Percentiles rank a stretch among this genome's conserved stretches.
Evolutionary conservation across 164 flowering plant species (phyloP).

Genomic region (Liriodendron chinense): DNA sequence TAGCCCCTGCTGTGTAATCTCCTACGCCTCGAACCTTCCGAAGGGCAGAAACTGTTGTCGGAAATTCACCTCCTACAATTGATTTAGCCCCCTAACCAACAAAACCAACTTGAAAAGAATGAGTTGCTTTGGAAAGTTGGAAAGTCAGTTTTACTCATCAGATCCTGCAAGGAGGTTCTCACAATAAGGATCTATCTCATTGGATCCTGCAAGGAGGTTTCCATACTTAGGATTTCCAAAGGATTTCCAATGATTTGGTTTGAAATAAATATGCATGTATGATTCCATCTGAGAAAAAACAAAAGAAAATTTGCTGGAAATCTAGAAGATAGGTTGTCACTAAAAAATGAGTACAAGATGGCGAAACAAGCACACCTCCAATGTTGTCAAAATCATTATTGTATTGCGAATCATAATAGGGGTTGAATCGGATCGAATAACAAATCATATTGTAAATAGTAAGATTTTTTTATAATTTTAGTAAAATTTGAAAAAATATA

Average conservation of each 20-base stretch:
- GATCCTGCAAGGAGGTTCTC: not conserved
- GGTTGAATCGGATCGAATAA: too few species aligned
- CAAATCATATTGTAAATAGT: too few species aligned
- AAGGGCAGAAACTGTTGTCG: slow-evolving; percentile 52
- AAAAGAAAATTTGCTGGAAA: too few species aligned
- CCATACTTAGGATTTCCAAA: not conserved
- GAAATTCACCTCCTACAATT: slow-evolving; percentile 70
- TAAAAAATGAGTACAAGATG: too few species aligned
- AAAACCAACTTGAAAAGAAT: not conserved
- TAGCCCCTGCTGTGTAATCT: slow-evolving; percentile 93
- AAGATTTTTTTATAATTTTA: too few species aligned
- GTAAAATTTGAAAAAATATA: too few species aligned
- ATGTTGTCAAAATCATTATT: too few species aligned
- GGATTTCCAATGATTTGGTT: not conserved
- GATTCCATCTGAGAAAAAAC: too few species aligned
- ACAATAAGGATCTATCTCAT: not conserved
- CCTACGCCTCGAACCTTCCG: slow-evolving; percentile 79
- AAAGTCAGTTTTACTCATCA: not conserved
- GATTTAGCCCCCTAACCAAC: slow-evolving; percentile 77
- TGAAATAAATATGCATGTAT: too few species aligned
- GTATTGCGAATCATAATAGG: too few species aligned
- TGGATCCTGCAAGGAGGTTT: not conserved
- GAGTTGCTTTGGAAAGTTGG: not conserved
- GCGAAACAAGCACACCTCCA: too few species aligned
- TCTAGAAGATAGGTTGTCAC: too few species aligned